Conservation (phyloP, 306 rosid species). For the Hippophae gyantsensis region DNA sequence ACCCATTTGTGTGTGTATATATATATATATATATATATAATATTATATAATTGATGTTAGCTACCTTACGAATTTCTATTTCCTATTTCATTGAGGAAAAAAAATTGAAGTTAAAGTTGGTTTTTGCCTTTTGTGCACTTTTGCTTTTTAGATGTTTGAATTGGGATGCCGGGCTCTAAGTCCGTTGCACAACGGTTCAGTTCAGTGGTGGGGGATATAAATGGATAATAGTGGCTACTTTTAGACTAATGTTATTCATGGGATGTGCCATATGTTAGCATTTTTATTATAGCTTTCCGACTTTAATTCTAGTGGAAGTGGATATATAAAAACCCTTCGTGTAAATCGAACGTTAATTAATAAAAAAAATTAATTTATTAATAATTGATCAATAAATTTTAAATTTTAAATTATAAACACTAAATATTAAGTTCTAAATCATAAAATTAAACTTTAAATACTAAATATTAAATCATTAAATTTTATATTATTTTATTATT, state of each 20-base stretch:
- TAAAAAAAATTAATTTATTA: too few species aligned
- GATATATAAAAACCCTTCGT: not conserved
- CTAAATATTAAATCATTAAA: too few species aligned
- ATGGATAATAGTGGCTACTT: constrained; percentile 12
- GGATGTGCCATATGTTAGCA: not conserved
- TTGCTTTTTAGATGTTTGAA: constrained; percentile 46
- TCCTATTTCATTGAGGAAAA: constrained; percentile 5
- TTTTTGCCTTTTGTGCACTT: constrained; percentile 33
- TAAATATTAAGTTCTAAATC: too few species aligned
- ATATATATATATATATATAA: not conserved
- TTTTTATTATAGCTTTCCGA: not conserved
- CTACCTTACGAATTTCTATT: constrained; percentile 19
- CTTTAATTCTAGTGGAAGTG: not conserved
- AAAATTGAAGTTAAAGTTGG: constrained; percentile 22
- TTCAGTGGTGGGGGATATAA: constrained; percentile 11
- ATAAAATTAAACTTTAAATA: too few species aligned
- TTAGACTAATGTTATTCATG: not conserved
- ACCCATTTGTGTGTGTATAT: too few species aligned
- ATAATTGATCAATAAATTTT: too few species aligned
- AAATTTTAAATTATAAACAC: too few species aligned
- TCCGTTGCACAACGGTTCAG: constrained; percentile 84
- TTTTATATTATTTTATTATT: too few species aligned
- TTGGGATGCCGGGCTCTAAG: constrained; percentile 56
- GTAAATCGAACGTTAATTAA: too few species aligned
- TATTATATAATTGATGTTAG: not conserved